These are phyloP conservation scores for Pichia nakasei DNA, from an alignment of 805 yeast genomes.

Conservation along the genomic window DNA sequence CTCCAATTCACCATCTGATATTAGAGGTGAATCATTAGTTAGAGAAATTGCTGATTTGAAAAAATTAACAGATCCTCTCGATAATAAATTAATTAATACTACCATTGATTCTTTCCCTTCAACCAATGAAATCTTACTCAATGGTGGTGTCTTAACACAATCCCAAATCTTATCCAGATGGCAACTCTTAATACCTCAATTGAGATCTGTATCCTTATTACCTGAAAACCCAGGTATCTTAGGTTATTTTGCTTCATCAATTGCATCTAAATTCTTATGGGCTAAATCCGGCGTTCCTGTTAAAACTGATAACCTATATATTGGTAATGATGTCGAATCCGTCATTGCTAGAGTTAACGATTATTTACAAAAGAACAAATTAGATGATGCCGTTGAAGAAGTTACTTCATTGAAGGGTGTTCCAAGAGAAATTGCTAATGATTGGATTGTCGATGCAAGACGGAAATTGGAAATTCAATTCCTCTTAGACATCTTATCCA, in stretches of 20 bases:
- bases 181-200: slow-evolving; percentile 72
- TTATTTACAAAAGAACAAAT: slow-evolving; percentile 62
- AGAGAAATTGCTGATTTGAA: slow-evolving; percentile 29
- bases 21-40: slow-evolving; percentile 41
- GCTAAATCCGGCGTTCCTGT: slow-evolving; percentile 69
- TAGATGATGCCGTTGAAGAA: slow-evolving; percentile 88
- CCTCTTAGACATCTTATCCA: slow-evolving; percentile 57
- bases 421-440: slow-evolving; percentile 82
- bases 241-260: slow-evolving; percentile 76
- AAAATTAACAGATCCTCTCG: slow-evolving; percentile 30
- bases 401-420: slow-evolving; percentile 85
- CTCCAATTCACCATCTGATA: slow-evolving; percentile 29
- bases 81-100: slow-evolving; percentile 26
- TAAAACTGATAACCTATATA: slow-evolving; percentile 22
- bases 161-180: slow-evolving; percentile 76
- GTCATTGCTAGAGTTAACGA: slow-evolving; percentile 79
- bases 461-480: slow-evolving; percentile 83
- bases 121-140: slow-evolving; percentile 28
- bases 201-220: slow-evolving; percentile 78
- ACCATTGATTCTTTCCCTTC: slow-evolving; percentile 40
- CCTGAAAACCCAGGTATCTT: slow-evolving; percentile 95
- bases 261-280: slow-evolving; percentile 69
- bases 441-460: slow-evolving; percentile 87
- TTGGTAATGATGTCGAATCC: slow-evolving; percentile 79
- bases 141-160: slow-evolving; percentile 60